Evolutionary conservation across 257 asterid genomes (phyloP).

Genomic region (Leptodermis oblonga): DNA sequence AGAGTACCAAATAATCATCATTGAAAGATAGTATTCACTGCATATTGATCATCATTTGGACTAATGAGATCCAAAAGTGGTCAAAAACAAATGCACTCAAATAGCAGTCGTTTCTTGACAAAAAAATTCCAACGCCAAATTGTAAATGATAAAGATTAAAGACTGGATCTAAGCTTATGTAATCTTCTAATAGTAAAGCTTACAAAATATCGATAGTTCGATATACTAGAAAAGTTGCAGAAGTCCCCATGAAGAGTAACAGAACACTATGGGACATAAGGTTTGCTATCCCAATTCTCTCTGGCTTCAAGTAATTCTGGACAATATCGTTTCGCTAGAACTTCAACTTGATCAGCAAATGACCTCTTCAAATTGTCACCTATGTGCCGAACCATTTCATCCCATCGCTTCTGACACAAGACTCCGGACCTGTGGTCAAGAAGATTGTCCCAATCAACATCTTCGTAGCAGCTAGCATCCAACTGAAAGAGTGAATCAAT

Average conservation of each 20-base stretch:
- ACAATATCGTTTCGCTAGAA: conserved; percentile 23
- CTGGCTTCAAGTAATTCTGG: conserved; percentile 25
- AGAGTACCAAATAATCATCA: too few species aligned
- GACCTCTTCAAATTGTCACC: conserved; percentile 21
- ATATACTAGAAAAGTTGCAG: neutral
- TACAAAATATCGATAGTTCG: too few species aligned
- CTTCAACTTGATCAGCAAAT: conserved; percentile 28
- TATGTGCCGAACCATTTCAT: conserved; percentile 32
- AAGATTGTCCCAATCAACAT: conserved; percentile 32
- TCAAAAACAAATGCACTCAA: too few species aligned
- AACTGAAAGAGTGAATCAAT: conserved; percentile 22
- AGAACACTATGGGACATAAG: conserved; percentile 10
- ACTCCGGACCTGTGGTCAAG: conserved; percentile 30
- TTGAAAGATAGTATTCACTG: too few species aligned
- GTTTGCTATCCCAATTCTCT: conserved; percentile 31
- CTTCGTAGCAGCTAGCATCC: conserved; percentile 31
- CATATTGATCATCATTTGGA: too few species aligned
- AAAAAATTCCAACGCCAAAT: too few species aligned
- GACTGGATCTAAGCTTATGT: too few species aligned
- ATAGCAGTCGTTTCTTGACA: too few species aligned
- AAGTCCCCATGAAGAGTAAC: neutral
- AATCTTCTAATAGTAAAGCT: too few species aligned
- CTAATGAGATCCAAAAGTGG: too few species aligned
- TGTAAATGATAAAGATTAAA: too few species aligned
- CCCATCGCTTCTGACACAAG: conserved; percentile 28